A percentile compares a stretch with the other conserved stretches of the same genome.
These are phyloP conservation scores for Parascedosporium putredinis DNA, from an alignment of 2,329 filamentous ascomycete species.

Conservation along the genomic window DNA sequence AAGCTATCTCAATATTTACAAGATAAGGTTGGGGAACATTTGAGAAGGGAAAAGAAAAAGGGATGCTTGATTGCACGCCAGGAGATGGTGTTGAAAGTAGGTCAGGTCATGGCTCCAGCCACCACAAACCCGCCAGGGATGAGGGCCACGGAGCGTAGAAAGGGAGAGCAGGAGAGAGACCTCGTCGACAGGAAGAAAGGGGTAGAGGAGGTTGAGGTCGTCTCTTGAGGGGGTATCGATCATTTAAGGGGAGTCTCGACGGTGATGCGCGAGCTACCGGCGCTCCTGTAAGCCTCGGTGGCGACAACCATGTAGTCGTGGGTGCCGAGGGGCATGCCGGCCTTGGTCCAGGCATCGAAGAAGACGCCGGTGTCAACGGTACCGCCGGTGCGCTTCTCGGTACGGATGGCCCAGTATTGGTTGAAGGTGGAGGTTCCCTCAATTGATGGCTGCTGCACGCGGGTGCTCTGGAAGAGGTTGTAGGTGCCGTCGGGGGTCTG, in stretches of 20 bases:
- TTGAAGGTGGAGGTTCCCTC: conserved; percentile 38
- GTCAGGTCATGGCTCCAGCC: too few relatives aligned
- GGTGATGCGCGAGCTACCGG: conserved; percentile 35
- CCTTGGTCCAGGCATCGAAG: conserved; percentile 40
- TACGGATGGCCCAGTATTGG: conserved; percentile 43
- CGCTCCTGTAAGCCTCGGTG: conserved; percentile 42
- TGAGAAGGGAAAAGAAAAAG: too few relatives aligned
- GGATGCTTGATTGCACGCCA: too few relatives aligned
- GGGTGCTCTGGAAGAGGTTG: conserved; percentile 24
- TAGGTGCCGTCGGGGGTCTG: conserved; percentile 26
- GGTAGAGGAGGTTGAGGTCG: background rate
- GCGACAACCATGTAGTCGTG: conserved; percentile 45
- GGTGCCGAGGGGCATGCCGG: conserved; percentile 36
- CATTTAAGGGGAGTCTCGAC: conserved; percentile 19
- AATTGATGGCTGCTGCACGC: conserved; percentile 35
- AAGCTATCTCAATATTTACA: background rate
- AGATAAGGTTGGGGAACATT: background rate
- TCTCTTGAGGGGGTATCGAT: background rate
- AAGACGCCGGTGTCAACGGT: conserved; percentile 38
- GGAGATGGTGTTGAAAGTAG: too few relatives aligned
- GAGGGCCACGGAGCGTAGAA: too few relatives aligned
- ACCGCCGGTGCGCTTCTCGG: conserved; percentile 36
- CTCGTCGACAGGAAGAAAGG: background rate
- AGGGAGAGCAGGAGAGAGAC: background rate
- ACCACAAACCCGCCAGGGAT: too few relatives aligned